phyloP scores from a whole-genome alignment of 2,329 filamentous ascomycete genomes.

The Colletotrichum sp. region DNA sequence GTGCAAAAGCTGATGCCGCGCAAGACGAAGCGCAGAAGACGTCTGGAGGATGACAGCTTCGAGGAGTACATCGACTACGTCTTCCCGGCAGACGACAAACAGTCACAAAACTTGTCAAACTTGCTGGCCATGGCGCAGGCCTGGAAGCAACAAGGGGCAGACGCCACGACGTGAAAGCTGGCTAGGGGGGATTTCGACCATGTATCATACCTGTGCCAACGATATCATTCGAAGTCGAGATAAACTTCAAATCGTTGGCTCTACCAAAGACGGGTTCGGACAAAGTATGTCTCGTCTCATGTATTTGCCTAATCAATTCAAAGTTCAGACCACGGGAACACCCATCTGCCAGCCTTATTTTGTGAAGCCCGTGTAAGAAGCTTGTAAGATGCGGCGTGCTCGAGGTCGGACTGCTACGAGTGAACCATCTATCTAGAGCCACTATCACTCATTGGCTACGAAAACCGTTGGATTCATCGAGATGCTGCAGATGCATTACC shows the following conservation, averaged over 20 bases:
- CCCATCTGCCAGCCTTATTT: background rate
- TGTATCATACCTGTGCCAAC: background rate
- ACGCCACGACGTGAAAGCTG: background rate
- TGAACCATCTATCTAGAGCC: background rate
- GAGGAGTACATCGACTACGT: conserved; percentile 98
- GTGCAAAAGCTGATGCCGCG: conserved; percentile 95
- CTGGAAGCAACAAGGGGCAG: conserved; percentile 75
- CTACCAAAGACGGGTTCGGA: background rate
- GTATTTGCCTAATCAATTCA: background rate
- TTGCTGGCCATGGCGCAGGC: conserved; percentile 84
- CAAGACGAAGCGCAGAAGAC: conserved; percentile 89
- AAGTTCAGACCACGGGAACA: background rate
- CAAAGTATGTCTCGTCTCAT: background rate
- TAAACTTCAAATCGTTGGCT: background rate
- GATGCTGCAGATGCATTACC: background rate
- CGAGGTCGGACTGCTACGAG: background rate
- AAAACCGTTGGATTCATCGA: background rate
- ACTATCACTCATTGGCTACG: background rate
- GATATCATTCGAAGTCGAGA: background rate
- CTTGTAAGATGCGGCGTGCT: background rate
- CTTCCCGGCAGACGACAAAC: conserved; percentile 93
- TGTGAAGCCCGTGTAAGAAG: background rate
- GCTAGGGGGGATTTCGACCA: background rate
- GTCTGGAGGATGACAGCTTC: conserved; percentile 89
- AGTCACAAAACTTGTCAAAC: conserved; percentile 81